Evolutionary conservation across 257 asterid genomes (phyloP), one percentile per base, ranked within the genome.

Genomic region (Craterostigma plantagineum): DNA sequence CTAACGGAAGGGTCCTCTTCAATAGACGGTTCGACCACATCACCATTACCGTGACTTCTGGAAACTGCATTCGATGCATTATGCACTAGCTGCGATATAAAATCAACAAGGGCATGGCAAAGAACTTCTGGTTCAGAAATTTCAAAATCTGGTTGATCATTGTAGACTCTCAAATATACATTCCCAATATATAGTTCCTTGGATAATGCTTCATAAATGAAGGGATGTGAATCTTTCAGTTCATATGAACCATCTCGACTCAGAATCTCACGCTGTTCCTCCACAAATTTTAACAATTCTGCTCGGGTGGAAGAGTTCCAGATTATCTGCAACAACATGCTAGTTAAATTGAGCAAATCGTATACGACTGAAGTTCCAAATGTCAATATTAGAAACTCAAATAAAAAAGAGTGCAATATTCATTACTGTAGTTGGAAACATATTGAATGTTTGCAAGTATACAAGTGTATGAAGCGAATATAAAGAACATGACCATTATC

Each of bases 281-380:
- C 98, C 52, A 90, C 79, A 71, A 74, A 82, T 11, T 77, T 90
- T 51, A 79, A 50, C 50, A 90, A 64, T 51, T 90, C 98, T 39
- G 91, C 69, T 47, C 98, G 91, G 44, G 92, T 90, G 15, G 92
- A 70, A 38, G 98, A 79, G 72, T 90, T 90, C 98, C 98, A 90
- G 51, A 82, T 90, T 57, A 90, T 74, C 98, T 90, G 73, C 75
- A 63, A 23, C 4, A 23, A 23, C n/a, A 23, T 23, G 30, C 6
- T 23, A 23, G 30, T 23, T 23, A 23, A 23, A 23, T 6, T 23
- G 30, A 23, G 30, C 30, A 23, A 23, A 23, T 23, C 6, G 30
- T 23, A 23, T 6, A 23, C 30, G 30, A 23, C 30, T 23, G 30
- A 23, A 23, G 30, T 23, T 23, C 4, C 30, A 23, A 23, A 23